Conservation (phyloP, 306 rosid species). For the Cucurbita argyrosperma region DNA sequence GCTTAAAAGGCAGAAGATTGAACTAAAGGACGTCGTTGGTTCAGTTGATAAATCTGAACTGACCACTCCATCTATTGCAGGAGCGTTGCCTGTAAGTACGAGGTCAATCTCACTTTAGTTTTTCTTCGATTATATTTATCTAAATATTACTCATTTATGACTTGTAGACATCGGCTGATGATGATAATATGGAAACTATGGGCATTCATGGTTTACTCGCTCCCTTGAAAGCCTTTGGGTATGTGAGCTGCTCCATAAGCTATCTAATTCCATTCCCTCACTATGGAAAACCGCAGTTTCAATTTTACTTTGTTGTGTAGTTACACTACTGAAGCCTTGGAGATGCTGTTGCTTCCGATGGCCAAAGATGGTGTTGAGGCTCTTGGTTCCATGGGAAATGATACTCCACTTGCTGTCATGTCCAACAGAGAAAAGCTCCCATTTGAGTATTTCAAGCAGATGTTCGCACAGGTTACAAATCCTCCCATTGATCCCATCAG, state of each 20-base stretch:
- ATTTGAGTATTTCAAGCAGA: slow-evolving; percentile 92
- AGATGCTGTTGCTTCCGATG: slow-evolving; percentile 98
- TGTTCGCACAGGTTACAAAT: slow-evolving; percentile 98
- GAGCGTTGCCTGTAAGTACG: slow-evolving; percentile 59
- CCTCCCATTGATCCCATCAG: slow-evolving; percentile 98
- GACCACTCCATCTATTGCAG: slow-evolving; percentile 54
- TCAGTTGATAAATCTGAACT: slow-evolving; percentile 59
- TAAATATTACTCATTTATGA: slow-evolving; percentile 7
- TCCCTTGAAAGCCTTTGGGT: slow-evolving; percentile 96
- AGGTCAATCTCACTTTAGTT: not conserved
- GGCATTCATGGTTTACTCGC: slow-evolving; percentile 69
- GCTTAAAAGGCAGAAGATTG: slow-evolving; percentile 82
- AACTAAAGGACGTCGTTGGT: slow-evolving; percentile 57
- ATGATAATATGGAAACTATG: slow-evolving; percentile 53
- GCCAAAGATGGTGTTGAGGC: slow-evolving; percentile 92
- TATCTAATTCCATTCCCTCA: not conserved
- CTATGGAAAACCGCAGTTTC: not conserved
- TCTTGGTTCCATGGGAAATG: slow-evolving; percentile 99
- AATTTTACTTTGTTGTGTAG: slow-evolving; percentile 28
- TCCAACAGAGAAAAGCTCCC: slow-evolving; percentile 82
- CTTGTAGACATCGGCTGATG: slow-evolving; percentile 32
- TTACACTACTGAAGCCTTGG: slow-evolving; percentile 75
- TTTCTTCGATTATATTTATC: not conserved
- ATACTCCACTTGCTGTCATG: slow-evolving; percentile 91
- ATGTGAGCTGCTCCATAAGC: slow-evolving; percentile 13